phyloP scores from a whole-genome alignment of 1,284 basidiomycete genomes.

The Pseudozyma sp. region DNA sequence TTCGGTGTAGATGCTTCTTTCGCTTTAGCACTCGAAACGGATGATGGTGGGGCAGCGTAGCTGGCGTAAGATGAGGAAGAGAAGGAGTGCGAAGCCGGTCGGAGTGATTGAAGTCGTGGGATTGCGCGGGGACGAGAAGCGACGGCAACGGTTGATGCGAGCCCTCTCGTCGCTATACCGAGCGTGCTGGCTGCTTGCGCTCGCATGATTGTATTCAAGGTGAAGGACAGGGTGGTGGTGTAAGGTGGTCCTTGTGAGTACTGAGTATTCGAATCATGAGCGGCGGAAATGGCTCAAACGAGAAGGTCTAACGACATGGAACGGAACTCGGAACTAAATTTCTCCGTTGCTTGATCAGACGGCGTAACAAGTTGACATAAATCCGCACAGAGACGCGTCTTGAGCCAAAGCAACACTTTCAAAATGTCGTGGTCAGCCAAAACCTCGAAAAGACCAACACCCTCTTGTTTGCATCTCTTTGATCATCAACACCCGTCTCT shows the following conservation, averaged over 20 bases:
- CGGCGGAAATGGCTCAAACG: neutral
- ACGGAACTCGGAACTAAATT: neutral
- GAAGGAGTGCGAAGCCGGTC: neutral
- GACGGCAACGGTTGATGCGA: too few species aligned
- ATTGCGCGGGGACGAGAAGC: neutral
- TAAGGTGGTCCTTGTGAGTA: too few species aligned
- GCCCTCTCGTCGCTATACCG: neutral
- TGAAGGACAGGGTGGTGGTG: too few species aligned
- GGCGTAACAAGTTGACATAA: neutral
- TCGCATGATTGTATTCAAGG: too few species aligned
- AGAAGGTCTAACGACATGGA: neutral
- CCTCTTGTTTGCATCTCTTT: neutral
- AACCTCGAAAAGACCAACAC: slow-evolving; percentile 19
- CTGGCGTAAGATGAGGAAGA: neutral
- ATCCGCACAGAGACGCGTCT: slow-evolving; percentile 9
- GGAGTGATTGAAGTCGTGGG: neutral
- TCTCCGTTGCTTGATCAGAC: neutral
- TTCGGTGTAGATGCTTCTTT: slow-evolving; percentile 6
- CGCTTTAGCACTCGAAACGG: neutral
- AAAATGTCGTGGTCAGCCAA: neutral
- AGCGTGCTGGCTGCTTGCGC: neutral
- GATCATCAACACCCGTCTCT: neutral
- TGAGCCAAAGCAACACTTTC: slow-evolving; percentile 12
- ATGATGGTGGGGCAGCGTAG: slow-evolving; percentile 4
- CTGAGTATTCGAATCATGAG: too few species aligned